Percentiles rank a stretch among this genome's conserved stretches.
These are phyloP conservation scores for Lolium multiflorum DNA, from an alignment of 176 grass and related monocot genomes.

Conservation along the genomic window DNA sequence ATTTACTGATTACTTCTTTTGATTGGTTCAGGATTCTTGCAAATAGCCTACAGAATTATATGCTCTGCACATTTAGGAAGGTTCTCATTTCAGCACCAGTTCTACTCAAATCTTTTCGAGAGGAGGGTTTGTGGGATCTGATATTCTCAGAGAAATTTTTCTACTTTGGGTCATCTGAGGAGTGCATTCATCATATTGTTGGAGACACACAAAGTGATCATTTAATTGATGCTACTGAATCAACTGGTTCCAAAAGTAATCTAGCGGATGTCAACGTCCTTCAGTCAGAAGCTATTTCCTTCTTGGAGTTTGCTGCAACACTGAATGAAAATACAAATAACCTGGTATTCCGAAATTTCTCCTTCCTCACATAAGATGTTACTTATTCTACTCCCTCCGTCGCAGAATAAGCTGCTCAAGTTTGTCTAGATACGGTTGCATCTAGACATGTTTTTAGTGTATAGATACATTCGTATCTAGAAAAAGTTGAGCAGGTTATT, in stretches of 20 bases:
- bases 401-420: no score
- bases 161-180: slow-evolving; percentile 69
- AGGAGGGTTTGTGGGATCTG: slow-evolving; percentile 90
- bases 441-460: no score
- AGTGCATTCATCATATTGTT: slow-evolving; percentile 47
- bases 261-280: slow-evolving; percentile 60
- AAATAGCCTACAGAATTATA: slow-evolving; percentile 86
- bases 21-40: slow-evolving; percentile 76
- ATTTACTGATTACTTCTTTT: slow-evolving; percentile 30
- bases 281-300: slow-evolving; percentile 95
- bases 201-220: slow-evolving; percentile 37
- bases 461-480: no score
- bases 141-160: slow-evolving; percentile 97
- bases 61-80: slow-evolving; percentile 85
- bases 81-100: slow-evolving; percentile 92
- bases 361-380: slow-evolving; percentile 27
- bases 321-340: slow-evolving; percentile 87
- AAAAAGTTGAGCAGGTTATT: no score
- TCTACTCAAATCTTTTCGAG: slow-evolving; percentile 80
- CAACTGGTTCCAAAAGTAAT: slow-evolving; percentile 45
- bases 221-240: slow-evolving; percentile 43
- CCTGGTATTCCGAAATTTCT: slow-evolving; percentile 63
- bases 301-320: slow-evolving; percentile 96
- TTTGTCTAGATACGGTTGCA: no score
- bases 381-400: background rate